Percentiles rank a stretch among this genome's conserved stretches.
These are phyloP conservation scores for Yamadazyma oceani DNA, from an alignment of 1,139 yeast species.

Conservation along the genomic window DNA sequence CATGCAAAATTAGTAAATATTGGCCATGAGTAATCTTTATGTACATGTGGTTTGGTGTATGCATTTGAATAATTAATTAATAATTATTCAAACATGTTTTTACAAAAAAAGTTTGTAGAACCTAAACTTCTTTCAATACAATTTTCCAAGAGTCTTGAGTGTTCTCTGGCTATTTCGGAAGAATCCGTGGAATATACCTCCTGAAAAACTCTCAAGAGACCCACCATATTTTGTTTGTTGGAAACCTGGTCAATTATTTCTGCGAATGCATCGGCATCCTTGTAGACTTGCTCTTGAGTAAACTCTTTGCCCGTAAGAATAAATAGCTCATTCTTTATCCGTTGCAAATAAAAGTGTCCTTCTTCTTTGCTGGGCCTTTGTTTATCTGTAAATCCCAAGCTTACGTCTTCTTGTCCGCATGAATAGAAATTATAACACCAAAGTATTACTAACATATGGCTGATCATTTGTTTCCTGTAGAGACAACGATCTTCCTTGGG, in stretches of 20 bases:
- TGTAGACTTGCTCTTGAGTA: conserved; percentile 19
- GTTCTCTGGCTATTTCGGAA: conserved; percentile 18
- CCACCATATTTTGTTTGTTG: conserved; percentile 38
- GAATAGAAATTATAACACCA: conserved; percentile 49
- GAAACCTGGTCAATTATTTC: conserved; percentile 15
- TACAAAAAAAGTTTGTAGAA: conserved; percentile 10
- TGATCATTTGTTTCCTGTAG: conserved; percentile 41
- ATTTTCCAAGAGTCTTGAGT: conserved; percentile 14
- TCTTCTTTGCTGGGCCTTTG: conserved; percentile 24
- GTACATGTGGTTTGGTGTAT: too few species aligned
- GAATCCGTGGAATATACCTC: conserved; percentile 9
- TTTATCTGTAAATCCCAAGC: conserved; percentile 11
- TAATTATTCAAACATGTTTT: conserved; percentile 14
- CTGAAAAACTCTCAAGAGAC: conserved; percentile 22
- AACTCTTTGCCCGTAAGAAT: conserved; percentile 21
- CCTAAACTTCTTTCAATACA: conserved; percentile 18
- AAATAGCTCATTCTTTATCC: conserved; percentile 31
- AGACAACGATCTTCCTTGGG: conserved; percentile 53
- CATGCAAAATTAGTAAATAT: background rate
- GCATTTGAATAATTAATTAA: too few species aligned
- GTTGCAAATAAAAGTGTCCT: conserved; percentile 39
- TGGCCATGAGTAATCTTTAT: background rate
- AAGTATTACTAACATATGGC: conserved; percentile 38
- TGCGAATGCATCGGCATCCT: conserved; percentile 18
- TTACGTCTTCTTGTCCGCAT: conserved; percentile 35